Conservation (phyloP, 1,284 basidiomycete species). For the Kwoniella shivajii region DNA sequence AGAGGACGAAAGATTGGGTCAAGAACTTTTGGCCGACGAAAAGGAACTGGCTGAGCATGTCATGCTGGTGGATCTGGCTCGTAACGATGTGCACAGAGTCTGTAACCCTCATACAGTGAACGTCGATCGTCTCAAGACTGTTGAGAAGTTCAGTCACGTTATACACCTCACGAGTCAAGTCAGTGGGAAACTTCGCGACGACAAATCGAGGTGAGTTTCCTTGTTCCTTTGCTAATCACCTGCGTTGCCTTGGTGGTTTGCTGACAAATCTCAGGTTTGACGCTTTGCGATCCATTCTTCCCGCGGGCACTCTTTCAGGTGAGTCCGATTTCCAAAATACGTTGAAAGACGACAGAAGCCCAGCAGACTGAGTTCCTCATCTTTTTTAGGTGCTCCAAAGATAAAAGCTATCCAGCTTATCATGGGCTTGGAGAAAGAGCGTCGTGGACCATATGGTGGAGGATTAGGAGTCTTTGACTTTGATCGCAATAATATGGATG, state of each 20-base stretch:
- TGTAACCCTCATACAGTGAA: conserved; percentile 94
- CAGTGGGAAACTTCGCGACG: conserved; percentile 80
- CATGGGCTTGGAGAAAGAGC: conserved; percentile 82
- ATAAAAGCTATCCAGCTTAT: conserved; percentile 97
- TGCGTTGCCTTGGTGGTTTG: background rate
- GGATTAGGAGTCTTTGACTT: conserved; percentile 98
- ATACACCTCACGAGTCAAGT: conserved; percentile 97
- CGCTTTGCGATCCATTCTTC: conserved; percentile 98
- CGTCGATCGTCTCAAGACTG: conserved; percentile 90
- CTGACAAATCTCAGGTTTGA: conserved; percentile 69
- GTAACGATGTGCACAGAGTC: conserved; percentile 99
- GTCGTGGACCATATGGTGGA: conserved; percentile 93
- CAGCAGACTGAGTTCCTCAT: background rate
- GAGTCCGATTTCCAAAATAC: background rate
- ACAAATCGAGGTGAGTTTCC: conserved; percentile 69
- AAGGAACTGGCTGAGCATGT: conserved; percentile 99
- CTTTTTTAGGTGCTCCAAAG: conserved; percentile 86
- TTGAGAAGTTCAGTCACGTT: conserved; percentile 98
- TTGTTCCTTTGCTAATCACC: background rate
- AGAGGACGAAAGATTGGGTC: conserved; percentile 85
- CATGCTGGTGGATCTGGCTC: conserved; percentile 97
- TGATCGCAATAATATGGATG: conserved; percentile 92
- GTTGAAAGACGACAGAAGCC: no score
- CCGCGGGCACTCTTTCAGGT: conserved; percentile 84
- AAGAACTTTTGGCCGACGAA: conserved; percentile 74